Evolutionary conservation across 345 rosid species (phyloP).

Genomic region (Moricandia arvensis): DNA sequence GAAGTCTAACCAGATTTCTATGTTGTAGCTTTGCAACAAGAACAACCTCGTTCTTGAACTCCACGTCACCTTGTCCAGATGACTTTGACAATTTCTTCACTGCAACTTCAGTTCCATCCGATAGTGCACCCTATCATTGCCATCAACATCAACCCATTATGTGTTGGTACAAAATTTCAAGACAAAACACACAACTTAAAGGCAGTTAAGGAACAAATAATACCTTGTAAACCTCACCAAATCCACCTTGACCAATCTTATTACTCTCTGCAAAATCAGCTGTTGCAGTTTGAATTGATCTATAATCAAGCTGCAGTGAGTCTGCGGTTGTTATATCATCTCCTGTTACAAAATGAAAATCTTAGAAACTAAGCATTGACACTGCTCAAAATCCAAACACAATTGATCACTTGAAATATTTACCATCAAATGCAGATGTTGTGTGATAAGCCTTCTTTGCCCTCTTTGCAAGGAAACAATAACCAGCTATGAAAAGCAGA

Average conservation of each 20-base stretch:
- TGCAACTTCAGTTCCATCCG: slow-evolving; percentile 29
- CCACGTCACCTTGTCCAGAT: slow-evolving; percentile 35
- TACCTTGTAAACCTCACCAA: slow-evolving; percentile 70
- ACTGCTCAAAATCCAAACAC: not conserved
- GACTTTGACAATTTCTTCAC: slow-evolving; percentile 33
- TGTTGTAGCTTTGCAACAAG: slow-evolving; percentile 37
- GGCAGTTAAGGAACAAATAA: not conserved
- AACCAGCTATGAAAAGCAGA: slow-evolving; percentile 38
- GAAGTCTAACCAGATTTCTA: slow-evolving; percentile 31
- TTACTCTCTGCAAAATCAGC: slow-evolving; percentile 44
- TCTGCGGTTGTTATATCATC: slow-evolving; percentile 41
- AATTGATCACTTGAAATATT: not conserved
- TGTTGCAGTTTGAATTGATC: slow-evolving; percentile 48
- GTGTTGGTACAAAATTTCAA: not conserved
- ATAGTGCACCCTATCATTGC: slow-evolving; percentile 11
- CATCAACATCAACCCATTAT: not conserved
- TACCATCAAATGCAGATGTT: slow-evolving; percentile 39
- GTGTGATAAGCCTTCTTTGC: slow-evolving; percentile 25
- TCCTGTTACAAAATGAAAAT: slow-evolving; percentile 25
- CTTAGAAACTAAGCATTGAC: not conserved
- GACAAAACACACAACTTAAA: not conserved
- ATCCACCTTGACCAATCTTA: slow-evolving; percentile 68
- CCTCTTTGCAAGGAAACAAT: slow-evolving; percentile 37
- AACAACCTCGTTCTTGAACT: slow-evolving; percentile 40
- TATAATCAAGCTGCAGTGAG: slow-evolving; percentile 48